Base-by-base conservation (phyloP, 768 basidiomycete species). In the Goffeauzyma gilvescens region DNA sequence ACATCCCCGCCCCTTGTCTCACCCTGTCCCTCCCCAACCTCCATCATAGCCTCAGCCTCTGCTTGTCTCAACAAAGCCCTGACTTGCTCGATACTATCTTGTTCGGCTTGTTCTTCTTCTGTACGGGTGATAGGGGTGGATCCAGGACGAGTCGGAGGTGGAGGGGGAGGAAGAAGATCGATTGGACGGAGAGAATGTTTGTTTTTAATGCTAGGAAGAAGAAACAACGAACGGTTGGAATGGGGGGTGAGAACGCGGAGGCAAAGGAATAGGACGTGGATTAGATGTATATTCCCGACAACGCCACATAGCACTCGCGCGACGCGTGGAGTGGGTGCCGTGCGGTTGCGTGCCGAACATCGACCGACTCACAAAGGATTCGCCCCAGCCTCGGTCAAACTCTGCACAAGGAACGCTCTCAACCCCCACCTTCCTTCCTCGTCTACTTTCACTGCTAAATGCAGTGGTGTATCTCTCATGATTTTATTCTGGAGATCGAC, bases 371-470 rank as follows among this genome's bases (percentile, higher is more conserved):
- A 49, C 47, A 49, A 20, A 20, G 47, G 47, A 26, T 41, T 49
- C 3, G 47, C 42, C 5, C 47, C 47, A 20, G 47, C 47, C 13
- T 49, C 47, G 3, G 39, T 38, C 5, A 49, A 38, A 25, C 33
- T 28, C 32, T 49, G 30, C 17, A 49, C 47, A 4, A 49, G 24
- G 13, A 30, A 41, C 14, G 37, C 42, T n/a, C 42, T 38, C 21
- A 49, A 43, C 8, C 47, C 47, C 5, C 41, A 21, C 17, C 47
- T 43, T 18, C 47, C 47, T 12, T 44, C 42, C 27, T 49, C 47
- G 17, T 49, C 42, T n/a, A 26, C 26, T 22, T 49, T 40, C 20
- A 49, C 47, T 31, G 47, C 47, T 3, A 49, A 27, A 27, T 49
- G 47, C 3, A 49, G 24, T 12, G 47, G 47, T 21, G 47, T 49